Evolutionary conservation across 176 grass and related monocot species (phyloP).

Genomic region (Avena sativa): DNA sequence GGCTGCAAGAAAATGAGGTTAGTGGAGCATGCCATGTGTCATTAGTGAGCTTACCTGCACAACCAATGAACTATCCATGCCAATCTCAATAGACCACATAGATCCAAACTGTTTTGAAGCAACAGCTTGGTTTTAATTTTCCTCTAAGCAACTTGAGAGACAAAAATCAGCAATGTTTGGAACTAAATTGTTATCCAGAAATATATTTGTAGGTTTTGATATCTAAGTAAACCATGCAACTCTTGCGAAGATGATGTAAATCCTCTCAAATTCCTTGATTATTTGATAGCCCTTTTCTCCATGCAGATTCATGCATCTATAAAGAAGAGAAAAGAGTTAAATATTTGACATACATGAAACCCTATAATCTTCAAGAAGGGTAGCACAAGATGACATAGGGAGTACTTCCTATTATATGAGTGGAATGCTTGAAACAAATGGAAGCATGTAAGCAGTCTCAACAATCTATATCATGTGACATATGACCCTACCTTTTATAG

Average conservation of each 20-base stretch:
- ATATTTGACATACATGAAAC: background rate
- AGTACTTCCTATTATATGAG: background rate
- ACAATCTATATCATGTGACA: too few relatives aligned
- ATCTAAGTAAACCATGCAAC: background rate
- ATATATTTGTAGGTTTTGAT: conserved; percentile 26
- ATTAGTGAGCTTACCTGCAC: background rate
- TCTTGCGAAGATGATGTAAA: conserved; percentile 23
- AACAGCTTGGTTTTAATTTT: conserved; percentile 18
- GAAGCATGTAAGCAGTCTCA: background rate
- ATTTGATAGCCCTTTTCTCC: background rate
- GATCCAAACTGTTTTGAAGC: conserved; percentile 27
- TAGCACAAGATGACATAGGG: background rate
- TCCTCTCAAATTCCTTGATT: conserved; percentile 23
- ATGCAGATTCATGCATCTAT: background rate
- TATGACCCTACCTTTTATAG: background rate
- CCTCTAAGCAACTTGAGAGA: conserved; percentile 12
- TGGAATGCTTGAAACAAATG: background rate
- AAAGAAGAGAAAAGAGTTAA: background rate
- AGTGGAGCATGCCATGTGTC: background rate
- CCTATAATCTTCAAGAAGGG: background rate
- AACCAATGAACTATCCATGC: background rate
- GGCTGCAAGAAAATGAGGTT: background rate
- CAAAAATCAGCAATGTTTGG: conserved; percentile 7
- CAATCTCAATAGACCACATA: background rate
- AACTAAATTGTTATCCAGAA: background rate